Evolutionary conservation across 257 asterid genomes (phyloP).

Genomic region (Solanum lycopersicoides): DNA sequence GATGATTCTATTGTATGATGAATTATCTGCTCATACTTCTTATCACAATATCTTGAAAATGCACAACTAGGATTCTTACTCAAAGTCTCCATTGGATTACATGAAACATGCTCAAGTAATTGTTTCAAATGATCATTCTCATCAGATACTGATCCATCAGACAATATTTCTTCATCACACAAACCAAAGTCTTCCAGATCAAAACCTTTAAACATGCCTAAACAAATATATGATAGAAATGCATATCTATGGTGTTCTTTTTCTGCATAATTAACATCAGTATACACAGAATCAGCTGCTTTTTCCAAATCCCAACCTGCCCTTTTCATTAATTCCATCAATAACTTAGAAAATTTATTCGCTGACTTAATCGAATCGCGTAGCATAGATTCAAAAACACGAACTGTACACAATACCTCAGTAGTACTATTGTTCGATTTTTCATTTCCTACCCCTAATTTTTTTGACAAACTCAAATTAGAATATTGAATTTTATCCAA

Average conservation of each 20-base stretch:
- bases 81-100: conserved; percentile 71
- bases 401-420: conserved; percentile 50
- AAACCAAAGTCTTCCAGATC: conserved; percentile 57
- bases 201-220: conserved; percentile 73
- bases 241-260: conserved; percentile 63
- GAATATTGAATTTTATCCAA: conserved; percentile 28
- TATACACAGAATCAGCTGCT: conserved; percentile 54
- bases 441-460: conserved; percentile 31
- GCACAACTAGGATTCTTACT: conserved; percentile 55
- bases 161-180: conserved; percentile 10
- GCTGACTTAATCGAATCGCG: conserved; percentile 53
- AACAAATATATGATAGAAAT: conserved; percentile 55
- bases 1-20: conserved; percentile 93
- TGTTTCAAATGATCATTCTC: conserved; percentile 35
- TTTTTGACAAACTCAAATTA: conserved; percentile 36
- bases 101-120: conserved; percentile 58
- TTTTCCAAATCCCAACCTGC: conserved; percentile 83
- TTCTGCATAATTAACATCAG: conserved; percentile 43
- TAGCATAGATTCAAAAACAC: conserved; percentile 77
- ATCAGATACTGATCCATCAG: conserved; percentile 12
- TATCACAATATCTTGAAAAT: conserved; percentile 72
- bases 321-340: conserved; percentile 65
- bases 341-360: conserved; percentile 57
- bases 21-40: conserved; percentile 69
- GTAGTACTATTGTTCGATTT: conserved; percentile 7